A percentile compares a stretch with the other conserved stretches of the same genome.
Evolutionary conservation across 2,329 filamentous ascomycete species (phyloP).

Genomic region (Sarocladiaceae sp.): DNA sequence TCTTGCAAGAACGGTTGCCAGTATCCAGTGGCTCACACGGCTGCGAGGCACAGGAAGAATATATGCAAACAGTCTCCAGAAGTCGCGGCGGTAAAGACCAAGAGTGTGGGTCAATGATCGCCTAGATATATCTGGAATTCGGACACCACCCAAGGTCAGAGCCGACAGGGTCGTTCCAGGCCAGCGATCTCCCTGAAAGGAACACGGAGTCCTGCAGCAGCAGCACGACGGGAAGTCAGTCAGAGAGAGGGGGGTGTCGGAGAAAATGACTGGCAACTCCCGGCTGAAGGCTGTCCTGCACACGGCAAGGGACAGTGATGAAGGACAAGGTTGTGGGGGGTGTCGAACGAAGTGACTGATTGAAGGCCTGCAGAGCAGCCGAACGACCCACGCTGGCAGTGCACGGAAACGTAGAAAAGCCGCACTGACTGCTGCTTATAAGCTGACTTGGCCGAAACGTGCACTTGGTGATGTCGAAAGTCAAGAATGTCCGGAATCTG

Average conservation of each 20-base stretch:
- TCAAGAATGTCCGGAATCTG: too few species aligned
- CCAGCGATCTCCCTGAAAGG: background rate
- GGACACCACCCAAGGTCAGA: background rate
- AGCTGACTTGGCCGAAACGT: background rate
- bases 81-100: background rate
- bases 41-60: conserved; percentile 5
- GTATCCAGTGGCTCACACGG: background rate
- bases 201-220: conserved; percentile 7
- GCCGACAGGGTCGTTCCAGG: background rate
- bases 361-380: conserved; percentile 1
- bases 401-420: background rate
- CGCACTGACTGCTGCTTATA: background rate
- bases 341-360: conserved; percentile 4
- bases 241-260: conserved; percentile 10
- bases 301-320: conserved; percentile 9
- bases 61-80: background rate
- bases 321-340: conserved; percentile 10
- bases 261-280: conserved; percentile 8
- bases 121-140: conserved; percentile 6
- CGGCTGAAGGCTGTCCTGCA: conserved; percentile 9
- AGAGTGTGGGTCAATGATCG: conserved; percentile 7
- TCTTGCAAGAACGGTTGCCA: background rate
- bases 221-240: background rate
- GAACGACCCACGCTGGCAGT: conserved; percentile 2
- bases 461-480: background rate